phyloP scores from a whole-genome alignment of 768 basidiomycete genomes.

The Solioccasus polychromus region DNA sequence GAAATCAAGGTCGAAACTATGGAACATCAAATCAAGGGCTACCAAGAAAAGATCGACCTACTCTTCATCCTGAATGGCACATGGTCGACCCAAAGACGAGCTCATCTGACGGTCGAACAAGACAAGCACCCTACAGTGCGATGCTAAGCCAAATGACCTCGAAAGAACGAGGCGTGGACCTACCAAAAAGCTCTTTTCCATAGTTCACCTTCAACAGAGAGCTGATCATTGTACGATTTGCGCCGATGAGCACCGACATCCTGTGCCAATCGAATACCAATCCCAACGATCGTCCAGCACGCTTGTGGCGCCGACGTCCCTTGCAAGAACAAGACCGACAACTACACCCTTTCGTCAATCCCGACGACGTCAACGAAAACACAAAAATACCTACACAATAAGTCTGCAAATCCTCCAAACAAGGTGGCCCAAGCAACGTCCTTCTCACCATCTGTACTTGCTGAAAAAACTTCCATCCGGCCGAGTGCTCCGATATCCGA shows the following conservation, averaged over 20 bases:
- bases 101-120: slow-evolving; percentile 33
- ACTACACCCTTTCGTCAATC: slow-evolving; percentile 31
- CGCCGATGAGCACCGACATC: slow-evolving; percentile 56
- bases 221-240: slow-evolving; percentile 29
- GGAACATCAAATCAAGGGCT: not conserved
- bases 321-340: slow-evolving; percentile 52
- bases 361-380: slow-evolving; percentile 7
- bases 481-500: slow-evolving; percentile 38
- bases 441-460: slow-evolving; percentile 59
- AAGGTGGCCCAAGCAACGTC: slow-evolving; percentile 52
- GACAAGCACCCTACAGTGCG: slow-evolving; percentile 27
- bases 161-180: not conserved
- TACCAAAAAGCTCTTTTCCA: slow-evolving; percentile 58
- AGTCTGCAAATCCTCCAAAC: slow-evolving; percentile 69
- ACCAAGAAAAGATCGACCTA: slow-evolving; percentile 29
- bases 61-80: slow-evolving; percentile 71
- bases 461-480: slow-evolving; percentile 50
- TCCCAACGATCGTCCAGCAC: slow-evolving; percentile 66
- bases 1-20: slow-evolving; percentile 57
- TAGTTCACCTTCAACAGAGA: slow-evolving; percentile 51
- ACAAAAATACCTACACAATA: slow-evolving; percentile 45
- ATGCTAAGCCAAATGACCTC: not conserved
- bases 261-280: slow-evolving; percentile 54
- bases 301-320: slow-evolving; percentile 60
- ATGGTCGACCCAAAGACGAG: slow-evolving; percentile 60